Conservation (phyloP, 1,139 yeast species). For the Geotrichum citri-aurantii region DNA sequence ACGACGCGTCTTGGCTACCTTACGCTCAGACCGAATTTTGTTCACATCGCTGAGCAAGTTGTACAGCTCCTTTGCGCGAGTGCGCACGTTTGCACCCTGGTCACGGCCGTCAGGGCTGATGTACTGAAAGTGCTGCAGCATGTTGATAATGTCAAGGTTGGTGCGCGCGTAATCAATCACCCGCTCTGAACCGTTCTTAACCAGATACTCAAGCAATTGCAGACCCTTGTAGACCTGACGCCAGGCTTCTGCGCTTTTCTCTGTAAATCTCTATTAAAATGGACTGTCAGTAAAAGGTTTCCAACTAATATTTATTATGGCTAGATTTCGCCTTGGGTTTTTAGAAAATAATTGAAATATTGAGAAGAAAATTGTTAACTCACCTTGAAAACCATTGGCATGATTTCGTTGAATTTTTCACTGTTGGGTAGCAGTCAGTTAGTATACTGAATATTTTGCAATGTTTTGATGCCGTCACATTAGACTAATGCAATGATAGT, state of each 20-base stretch:
- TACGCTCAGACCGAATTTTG: slow-evolving; percentile 74
- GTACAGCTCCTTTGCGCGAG: slow-evolving; percentile 73
- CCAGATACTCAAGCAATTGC: slow-evolving; percentile 81
- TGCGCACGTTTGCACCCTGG: slow-evolving; percentile 92
- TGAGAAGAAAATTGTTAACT: too few species aligned
- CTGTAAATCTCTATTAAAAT: slow-evolving; percentile 59
- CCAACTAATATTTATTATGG: too few species aligned
- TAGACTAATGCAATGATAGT: background rate
- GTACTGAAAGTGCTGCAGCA: slow-evolving; percentile 91
- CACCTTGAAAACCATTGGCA: slow-evolving; percentile 35
- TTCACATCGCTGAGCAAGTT: slow-evolving; percentile 70
- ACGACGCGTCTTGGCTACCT: slow-evolving; percentile 74
- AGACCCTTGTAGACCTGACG: slow-evolving; percentile 92
- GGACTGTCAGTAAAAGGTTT: background rate
- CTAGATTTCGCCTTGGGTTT: background rate
- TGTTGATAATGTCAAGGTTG: slow-evolving; percentile 70
- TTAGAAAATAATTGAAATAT: too few species aligned
- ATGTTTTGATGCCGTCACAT: background rate
- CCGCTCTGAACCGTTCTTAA: slow-evolving; percentile 89
- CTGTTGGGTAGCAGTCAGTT: slow-evolving; percentile 25
- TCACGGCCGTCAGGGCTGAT: slow-evolving; percentile 91
- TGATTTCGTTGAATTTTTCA: slow-evolving; percentile 42
- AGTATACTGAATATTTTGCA: background rate
- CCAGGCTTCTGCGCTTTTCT: slow-evolving; percentile 95
- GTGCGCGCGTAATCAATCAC: slow-evolving; percentile 92